Evolutionary conservation across 2,329 filamentous ascomycete species (phyloP).

Genomic region (Capronia epimyces): DNA sequence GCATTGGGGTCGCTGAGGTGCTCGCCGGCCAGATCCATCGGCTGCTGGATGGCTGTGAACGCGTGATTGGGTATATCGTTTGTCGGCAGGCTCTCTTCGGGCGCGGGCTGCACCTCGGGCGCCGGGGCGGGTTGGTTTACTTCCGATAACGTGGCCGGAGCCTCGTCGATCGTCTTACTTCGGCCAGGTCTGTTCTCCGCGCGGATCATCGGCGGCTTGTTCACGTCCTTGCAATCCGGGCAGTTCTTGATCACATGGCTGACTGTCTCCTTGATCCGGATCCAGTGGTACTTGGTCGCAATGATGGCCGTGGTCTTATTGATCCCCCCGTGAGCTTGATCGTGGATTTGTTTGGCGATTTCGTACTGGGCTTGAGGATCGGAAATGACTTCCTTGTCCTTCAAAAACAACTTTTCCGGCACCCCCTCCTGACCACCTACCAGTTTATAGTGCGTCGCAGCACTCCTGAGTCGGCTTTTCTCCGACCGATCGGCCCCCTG

Average conservation of each 20-base stretch:
- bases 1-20: conserved; percentile 34
- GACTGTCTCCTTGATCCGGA: conserved; percentile 94
- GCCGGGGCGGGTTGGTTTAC: background rate
- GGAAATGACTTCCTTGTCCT: conserved; percentile 93
- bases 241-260: conserved; percentile 92
- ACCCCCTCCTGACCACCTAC: conserved; percentile 46
- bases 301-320: conserved; percentile 97
- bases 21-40: conserved; percentile 28
- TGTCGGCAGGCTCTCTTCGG: conserved; percentile 13
- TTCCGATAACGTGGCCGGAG: conserved; percentile 9
- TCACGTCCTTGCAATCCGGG: conserved; percentile 75
- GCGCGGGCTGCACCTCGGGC: conserved; percentile 10
- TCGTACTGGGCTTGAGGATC: conserved; percentile 87
- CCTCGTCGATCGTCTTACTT: conserved; percentile 27
- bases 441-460: conserved; percentile 91
- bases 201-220: conserved; percentile 49
- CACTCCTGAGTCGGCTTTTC: conserved; percentile 88
- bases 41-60: conserved; percentile 22
- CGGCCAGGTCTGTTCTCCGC: conserved; percentile 28
- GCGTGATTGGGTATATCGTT: conserved; percentile 21
- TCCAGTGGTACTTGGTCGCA: conserved; percentile 93
- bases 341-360: conserved; percentile 73
- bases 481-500: conserved; percentile 88
- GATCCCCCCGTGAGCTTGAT: conserved; percentile 77
- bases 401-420: conserved; percentile 80